Evolutionary conservation across 768 basidiomycete species (phyloP).

Genomic region (Termitomyces sp.): DNA sequence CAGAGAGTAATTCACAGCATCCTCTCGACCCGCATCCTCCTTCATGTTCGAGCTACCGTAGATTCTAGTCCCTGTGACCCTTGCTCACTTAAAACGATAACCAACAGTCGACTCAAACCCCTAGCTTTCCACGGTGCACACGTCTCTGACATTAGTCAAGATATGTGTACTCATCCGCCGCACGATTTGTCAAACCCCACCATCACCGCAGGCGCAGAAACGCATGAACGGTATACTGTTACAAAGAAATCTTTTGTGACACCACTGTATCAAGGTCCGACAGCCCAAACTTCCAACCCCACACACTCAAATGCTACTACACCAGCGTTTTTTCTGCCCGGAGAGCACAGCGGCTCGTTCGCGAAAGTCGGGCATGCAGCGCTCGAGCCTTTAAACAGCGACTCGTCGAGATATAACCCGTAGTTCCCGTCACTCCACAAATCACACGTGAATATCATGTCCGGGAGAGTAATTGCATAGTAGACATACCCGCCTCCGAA

Average conservation of each 20-base stretch:
- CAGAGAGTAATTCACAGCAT: neutral
- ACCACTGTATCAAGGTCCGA: constrained; percentile 37
- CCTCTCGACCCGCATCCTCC: neutral
- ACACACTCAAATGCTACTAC: constrained; percentile 81
- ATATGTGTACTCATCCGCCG: neutral
- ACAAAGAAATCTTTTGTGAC: neutral
- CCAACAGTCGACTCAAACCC: neutral
- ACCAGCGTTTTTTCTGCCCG: constrained; percentile 38
- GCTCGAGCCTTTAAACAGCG: constrained; percentile 78
- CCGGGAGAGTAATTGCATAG: neutral
- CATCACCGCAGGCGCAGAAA: neutral
- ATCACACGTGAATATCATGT: neutral
- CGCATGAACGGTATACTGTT: neutral
- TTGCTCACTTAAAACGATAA: neutral
- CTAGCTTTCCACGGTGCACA: too few relatives aligned
- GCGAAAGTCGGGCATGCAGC: constrained; percentile 82
- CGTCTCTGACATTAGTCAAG: neutral
- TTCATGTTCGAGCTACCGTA: neutral
- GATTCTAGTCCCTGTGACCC: neutral
- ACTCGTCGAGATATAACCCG: constrained; percentile 82
- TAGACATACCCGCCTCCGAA: constrained; percentile 85
- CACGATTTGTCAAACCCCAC: neutral
- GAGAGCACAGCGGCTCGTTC: constrained; percentile 74
- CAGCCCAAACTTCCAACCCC: constrained; percentile 87
- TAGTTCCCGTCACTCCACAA: constrained; percentile 75